Evolutionary conservation across 495 filamentous ascomycete species (phyloP), one percentile per base, ranked within the genome.

Genomic region (Pyrenula aspistea): DNA sequence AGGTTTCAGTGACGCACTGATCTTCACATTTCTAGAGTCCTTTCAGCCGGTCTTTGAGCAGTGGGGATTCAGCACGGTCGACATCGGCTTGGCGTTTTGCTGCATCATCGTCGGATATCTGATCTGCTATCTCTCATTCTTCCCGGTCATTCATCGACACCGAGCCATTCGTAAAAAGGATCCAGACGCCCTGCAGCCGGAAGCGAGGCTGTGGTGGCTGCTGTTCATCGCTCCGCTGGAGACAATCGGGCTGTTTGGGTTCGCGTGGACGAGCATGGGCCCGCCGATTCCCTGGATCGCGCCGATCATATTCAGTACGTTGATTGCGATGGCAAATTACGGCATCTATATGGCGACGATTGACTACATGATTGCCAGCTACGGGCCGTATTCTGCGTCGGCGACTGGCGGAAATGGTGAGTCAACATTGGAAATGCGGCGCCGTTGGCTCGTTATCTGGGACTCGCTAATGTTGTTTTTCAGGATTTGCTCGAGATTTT

Each of bases 341-440:
- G 73, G 76, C 51, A 86, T 87, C 60, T 86, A 87, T 68, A 88
- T 89, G 85, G 85, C 84, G 0, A 89, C 87, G 0, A 87, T 90
- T 57, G 87, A 91, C 60, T 91, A 91, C 70, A 90, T 89, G 87
- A 81, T 90, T n/a, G 82, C 79, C 49, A 79, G 84, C 1, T 90
- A 91, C 64, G 87, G 87, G 0, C 84, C 83, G 0, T 90, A 89
- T 66, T 83, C 85, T 23, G 85, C 87, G 2, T 89, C 86, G 0
- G 87, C 87, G 0, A 90, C 87, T 1, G 87, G 87, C 20, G 84
- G 83, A 1, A 87, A 87, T 59, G 83, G 78, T 0, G 15, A 42
- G 8, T n/a, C n/a, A n/a, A n/a, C n/a, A n/a, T n/a, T n/a, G n/a
- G n/a, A n/a, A n/a, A n/a, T n/a, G n/a, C n/a, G n/a, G n/a, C n/a